Percentiles rank a stretch among this genome's conserved stretches.
phyloP scores from a whole-genome alignment of 371 early-diverging fungal species.

The Mucor sp. region DNA sequence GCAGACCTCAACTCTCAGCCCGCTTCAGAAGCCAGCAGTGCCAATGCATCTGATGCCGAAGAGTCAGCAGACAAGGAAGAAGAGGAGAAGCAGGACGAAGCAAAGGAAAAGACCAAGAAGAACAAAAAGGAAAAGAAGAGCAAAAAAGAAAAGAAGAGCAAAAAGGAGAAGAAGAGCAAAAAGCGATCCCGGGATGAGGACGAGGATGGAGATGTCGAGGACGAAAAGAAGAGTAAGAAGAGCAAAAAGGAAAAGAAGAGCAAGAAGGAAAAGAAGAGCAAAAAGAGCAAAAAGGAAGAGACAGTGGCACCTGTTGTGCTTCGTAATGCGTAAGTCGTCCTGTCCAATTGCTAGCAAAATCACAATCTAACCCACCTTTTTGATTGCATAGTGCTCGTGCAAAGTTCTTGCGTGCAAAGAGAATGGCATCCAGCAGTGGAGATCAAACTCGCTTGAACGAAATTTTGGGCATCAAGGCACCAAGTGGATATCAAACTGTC shows the following conservation, averaged over 20 bases:
- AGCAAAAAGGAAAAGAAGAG: constrained; percentile 28
- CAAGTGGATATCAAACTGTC: constrained; percentile 4
- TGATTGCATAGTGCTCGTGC: constrained; percentile 59
- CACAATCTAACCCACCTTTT: background rate
- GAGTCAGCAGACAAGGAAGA: constrained; percentile 2
- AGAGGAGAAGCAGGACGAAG: constrained; percentile 13
- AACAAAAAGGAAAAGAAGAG: constrained; percentile 32
- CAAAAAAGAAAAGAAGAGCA: constrained; percentile 30
- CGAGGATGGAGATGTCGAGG: no score
- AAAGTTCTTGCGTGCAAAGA: constrained; percentile 74
- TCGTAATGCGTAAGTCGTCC: constrained; percentile 59
- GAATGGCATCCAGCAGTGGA: constrained; percentile 49
- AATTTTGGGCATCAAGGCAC: constrained; percentile 56
- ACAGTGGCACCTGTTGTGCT: constrained; percentile 30
- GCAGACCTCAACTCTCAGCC: constrained; percentile 66
- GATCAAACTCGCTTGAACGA: constrained; percentile 54
- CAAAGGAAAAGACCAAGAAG: constrained; percentile 25
- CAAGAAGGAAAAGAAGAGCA: constrained; percentile 28
- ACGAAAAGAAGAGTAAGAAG: constrained; percentile 38
- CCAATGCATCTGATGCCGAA: constrained; percentile 46
- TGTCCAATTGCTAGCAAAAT: background rate
- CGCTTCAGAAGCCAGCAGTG: constrained; percentile 31
- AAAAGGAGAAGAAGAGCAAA: constrained; percentile 29
- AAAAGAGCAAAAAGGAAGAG: constrained; percentile 25
- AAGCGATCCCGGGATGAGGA: no score